These are phyloP conservation scores for Cercospora beticola DNA, from an alignment of 2,329 filamentous ascomycete genomes.

Conservation along the genomic window DNA sequence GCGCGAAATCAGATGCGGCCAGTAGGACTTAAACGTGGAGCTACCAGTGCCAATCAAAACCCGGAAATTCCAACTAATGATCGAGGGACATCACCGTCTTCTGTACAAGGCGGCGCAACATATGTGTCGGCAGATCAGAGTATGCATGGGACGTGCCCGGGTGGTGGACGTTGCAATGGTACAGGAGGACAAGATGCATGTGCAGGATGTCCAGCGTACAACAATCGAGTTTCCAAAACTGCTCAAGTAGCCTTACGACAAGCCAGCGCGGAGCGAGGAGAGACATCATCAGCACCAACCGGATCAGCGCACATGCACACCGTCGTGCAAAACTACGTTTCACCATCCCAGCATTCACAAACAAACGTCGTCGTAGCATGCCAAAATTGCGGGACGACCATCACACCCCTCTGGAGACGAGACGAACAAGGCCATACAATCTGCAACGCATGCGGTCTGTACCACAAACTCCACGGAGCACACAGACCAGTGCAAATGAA, in stretches of 20 bases:
- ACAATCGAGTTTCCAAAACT: constrained; percentile 90
- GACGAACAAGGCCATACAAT: constrained; percentile 95
- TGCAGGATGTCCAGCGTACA: constrained; percentile 93
- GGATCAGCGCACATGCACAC: constrained; percentile 25
- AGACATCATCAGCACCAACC: constrained; percentile 7
- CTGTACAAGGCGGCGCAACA: constrained; percentile 52
- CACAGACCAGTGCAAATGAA: constrained; percentile 98
- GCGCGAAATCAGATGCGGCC: constrained; percentile 88
- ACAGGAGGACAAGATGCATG: constrained; percentile 94
- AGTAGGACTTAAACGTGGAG: constrained; percentile 81
- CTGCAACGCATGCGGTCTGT: constrained; percentile 95
- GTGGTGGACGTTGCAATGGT: constrained; percentile 91
- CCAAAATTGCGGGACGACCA: constrained; percentile 94
- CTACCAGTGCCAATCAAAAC: constrained; percentile 39
- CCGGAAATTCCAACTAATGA: constrained; percentile 41
- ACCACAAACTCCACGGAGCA: constrained; percentile 92
- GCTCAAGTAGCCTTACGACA: constrained; percentile 65
- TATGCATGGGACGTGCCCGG: constrained; percentile 84
- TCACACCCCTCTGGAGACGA: constrained; percentile 91
- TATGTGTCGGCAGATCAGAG: constrained; percentile 77
- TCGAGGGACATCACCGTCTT: constrained; percentile 43
- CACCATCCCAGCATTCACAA: constrained; percentile 33
- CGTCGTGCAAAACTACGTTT: constrained; percentile 24
- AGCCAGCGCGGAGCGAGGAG: constrained; percentile 19
- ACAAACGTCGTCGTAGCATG: constrained; percentile 77